Evolutionary conservation across 257 asterid genomes (phyloP).

Genomic region (Scutellaria minor): DNA sequence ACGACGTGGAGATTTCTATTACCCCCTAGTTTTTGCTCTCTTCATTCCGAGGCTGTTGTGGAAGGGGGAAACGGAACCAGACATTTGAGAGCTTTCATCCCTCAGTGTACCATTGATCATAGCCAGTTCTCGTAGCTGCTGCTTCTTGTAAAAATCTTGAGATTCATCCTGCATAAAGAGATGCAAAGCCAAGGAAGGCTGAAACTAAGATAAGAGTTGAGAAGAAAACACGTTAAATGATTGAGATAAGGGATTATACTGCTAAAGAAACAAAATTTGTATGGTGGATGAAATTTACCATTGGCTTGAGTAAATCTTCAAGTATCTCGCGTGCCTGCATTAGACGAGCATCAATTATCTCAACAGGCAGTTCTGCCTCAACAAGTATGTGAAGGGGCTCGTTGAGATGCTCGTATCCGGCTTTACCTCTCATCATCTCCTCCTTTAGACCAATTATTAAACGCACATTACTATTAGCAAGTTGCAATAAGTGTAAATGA

Average conservation of each 20-base stretch:
- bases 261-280: slow-evolving; percentile 27
- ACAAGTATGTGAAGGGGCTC: slow-evolving; percentile 96
- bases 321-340: slow-evolving; percentile 93
- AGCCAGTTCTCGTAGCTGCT: slow-evolving; percentile 93
- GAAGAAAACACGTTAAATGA: not conserved
- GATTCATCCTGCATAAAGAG: slow-evolving; percentile 74
- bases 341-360: slow-evolving; percentile 87
- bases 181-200: not conserved
- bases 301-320: slow-evolving; percentile 90
- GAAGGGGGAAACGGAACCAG: slow-evolving; percentile 92
- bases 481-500: not conserved
- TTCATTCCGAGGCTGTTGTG: slow-evolving; percentile 94
- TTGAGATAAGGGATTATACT: slow-evolving; percentile 13
- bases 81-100: slow-evolving; percentile 90
- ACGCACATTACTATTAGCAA: slow-evolving; percentile 8
- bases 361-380: slow-evolving; percentile 95
- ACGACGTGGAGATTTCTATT: slow-evolving; percentile 35
- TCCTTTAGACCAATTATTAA: slow-evolving; percentile 61
- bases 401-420: slow-evolving; percentile 95
- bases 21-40: slow-evolving; percentile 96
- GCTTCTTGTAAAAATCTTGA: slow-evolving; percentile 88
- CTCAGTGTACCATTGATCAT: slow-evolving; percentile 93
- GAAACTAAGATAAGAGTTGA: not conserved
- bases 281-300: slow-evolving; percentile 60
- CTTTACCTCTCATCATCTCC: slow-evolving; percentile 99